These are phyloP conservation scores for Boletus subcaerulescens DNA, from an alignment of 768 basidiomycete genomes.

Conservation along the genomic window DNA sequence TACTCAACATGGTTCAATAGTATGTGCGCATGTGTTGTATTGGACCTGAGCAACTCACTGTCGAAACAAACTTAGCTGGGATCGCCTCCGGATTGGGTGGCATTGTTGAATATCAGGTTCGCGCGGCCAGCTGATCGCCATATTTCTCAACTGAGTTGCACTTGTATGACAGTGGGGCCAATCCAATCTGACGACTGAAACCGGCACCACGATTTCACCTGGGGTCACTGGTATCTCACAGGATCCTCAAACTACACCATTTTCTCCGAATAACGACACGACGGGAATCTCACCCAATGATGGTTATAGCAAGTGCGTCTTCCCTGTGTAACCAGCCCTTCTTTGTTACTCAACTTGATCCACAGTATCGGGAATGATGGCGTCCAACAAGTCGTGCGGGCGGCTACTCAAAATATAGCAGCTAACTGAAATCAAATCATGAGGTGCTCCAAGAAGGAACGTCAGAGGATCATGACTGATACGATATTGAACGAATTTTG, in stretches of 20 bases:
- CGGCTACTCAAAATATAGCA: conserved; percentile 36
- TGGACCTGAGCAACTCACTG: conserved; percentile 2
- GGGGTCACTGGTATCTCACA: conserved; percentile 29
- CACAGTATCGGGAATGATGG: conserved; percentile 29
- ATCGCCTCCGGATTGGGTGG: conserved; percentile 34
- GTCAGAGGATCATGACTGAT: neutral
- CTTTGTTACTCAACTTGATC: conserved; percentile 5
- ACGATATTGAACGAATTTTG: neutral
- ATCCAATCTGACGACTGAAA: conserved; percentile 42
- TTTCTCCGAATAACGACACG: conserved; percentile 28
- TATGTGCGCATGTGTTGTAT: conserved; percentile 23
- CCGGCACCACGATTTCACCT: conserved; percentile 45
- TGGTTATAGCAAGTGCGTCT: conserved; percentile 48
- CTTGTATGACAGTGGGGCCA: conserved; percentile 51
- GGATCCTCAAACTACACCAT: conserved; percentile 30
- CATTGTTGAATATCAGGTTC: conserved; percentile 31
- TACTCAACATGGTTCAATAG: conserved; percentile 54
- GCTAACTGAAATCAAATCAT: conserved; percentile 17
- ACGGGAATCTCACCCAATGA: conserved; percentile 63
- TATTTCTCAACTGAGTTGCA: conserved; percentile 7
- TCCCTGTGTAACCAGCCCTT: neutral
- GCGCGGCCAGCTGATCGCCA: neutral
- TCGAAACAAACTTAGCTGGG: conserved; percentile 33
- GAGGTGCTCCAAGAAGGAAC: neutral
- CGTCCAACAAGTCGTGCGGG: conserved; percentile 31